These are phyloP conservation scores for Rhazya stricta DNA, from an alignment of 257 asterid species.

Conservation along the genomic window DNA sequence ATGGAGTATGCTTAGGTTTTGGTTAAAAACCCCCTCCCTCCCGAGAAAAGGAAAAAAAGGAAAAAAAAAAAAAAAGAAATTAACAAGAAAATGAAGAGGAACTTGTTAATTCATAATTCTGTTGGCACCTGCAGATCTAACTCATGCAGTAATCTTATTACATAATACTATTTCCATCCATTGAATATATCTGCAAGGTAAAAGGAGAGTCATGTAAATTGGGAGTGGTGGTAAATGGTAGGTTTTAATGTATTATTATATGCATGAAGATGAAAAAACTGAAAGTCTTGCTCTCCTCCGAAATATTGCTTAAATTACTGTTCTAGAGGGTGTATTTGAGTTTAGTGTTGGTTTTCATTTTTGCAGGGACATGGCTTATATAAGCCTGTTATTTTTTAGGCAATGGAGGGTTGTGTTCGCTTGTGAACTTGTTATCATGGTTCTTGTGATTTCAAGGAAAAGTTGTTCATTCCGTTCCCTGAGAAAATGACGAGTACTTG, in stretches of 20 bases:
- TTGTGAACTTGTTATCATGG: background rate
- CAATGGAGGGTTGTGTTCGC: background rate
- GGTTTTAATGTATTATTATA: background rate
- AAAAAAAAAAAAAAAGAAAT: too few relatives aligned
- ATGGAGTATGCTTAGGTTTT: too few relatives aligned
- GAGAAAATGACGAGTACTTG: too few relatives aligned
- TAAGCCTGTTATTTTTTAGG: background rate
- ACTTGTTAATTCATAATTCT: background rate
- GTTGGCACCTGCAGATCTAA: background rate
- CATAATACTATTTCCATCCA: background rate
- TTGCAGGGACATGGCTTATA: background rate
- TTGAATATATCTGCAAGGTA: background rate
- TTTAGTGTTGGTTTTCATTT: background rate
- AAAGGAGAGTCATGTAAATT: background rate
- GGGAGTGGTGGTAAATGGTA: background rate
- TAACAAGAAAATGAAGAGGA: too few relatives aligned
- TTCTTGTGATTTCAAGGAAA: background rate
- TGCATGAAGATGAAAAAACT: background rate
- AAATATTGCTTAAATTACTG: background rate
- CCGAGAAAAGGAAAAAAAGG: too few relatives aligned
- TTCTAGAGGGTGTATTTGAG: background rate
- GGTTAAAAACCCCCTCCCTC: too few relatives aligned
- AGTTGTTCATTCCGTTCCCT: background rate
- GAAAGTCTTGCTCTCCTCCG: background rate
- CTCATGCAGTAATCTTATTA: background rate